These are phyloP conservation scores for Conringia planisiliqua DNA, from an alignment of 345 rosid species.

Conservation along the genomic window DNA sequence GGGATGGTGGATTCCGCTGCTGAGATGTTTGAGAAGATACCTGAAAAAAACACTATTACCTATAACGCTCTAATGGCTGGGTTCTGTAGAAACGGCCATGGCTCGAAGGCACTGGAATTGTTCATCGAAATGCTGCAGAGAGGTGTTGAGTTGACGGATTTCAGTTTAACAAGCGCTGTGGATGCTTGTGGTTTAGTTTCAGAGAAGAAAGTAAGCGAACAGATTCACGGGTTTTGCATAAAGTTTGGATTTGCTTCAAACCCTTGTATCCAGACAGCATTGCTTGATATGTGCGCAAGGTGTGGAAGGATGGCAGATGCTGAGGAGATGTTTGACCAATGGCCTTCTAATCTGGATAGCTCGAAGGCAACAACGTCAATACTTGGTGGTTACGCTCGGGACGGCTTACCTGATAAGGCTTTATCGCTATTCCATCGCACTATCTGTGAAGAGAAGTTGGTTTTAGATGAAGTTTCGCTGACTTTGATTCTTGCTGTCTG, in stretches of 20 bases:
- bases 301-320: slow-evolving; percentile 84
- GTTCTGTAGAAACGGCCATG: slow-evolving; percentile 55
- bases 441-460: slow-evolving; percentile 42
- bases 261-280: slow-evolving; percentile 56
- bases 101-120: slow-evolving; percentile 43
- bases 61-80: slow-evolving; percentile 70
- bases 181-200: slow-evolving; percentile 63
- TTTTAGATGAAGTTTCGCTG: slow-evolving; percentile 59
- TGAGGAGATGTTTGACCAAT: slow-evolving; percentile 49
- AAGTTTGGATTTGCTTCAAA: slow-evolving; percentile 64
- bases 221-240: slow-evolving; percentile 64
- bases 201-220: slow-evolving; percentile 46
- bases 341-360: slow-evolving; percentile 48
- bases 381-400: slow-evolving; percentile 68
- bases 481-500: slow-evolving; percentile 56
- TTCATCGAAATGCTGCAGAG: slow-evolving; percentile 53
- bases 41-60: slow-evolving; percentile 58
- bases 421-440: slow-evolving; percentile 42
- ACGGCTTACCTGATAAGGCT: slow-evolving; percentile 69
- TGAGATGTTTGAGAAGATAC: slow-evolving; percentile 57
- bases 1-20: slow-evolving; percentile 61
- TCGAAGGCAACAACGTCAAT: slow-evolving; percentile 64
- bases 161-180: slow-evolving; percentile 54
- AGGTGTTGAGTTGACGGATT: slow-evolving; percentile 59
- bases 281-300: slow-evolving; percentile 76